Conservation (phyloP, 768 basidiomycete genomes). For the Termitomyces sp. region DNA sequence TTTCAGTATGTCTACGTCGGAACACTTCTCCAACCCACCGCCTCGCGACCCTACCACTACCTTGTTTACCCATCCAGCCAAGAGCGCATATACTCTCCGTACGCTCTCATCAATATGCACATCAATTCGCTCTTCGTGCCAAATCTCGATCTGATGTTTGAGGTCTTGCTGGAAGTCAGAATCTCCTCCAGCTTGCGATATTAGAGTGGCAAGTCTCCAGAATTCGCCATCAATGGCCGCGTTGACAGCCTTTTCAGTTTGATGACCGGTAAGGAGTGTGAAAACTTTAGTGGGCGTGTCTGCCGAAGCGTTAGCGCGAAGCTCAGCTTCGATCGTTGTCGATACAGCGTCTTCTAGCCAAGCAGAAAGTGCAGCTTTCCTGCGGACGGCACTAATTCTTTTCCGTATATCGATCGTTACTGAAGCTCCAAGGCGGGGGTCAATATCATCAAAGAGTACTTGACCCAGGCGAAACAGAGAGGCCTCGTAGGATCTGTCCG, state of each 20-base stretch:
- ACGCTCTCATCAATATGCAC: slow-evolving; percentile 60
- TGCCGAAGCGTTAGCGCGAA: slow-evolving; percentile 33
- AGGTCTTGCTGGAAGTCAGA: slow-evolving; percentile 69
- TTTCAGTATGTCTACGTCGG: slow-evolving; percentile 56
- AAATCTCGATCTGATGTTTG: slow-evolving; percentile 68
- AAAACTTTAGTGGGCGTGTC: slow-evolving; percentile 55
- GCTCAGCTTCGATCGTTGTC: slow-evolving; percentile 64
- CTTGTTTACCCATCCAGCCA: slow-evolving; percentile 66
- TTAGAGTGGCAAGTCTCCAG: slow-evolving; percentile 80
- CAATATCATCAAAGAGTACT: slow-evolving; percentile 83
- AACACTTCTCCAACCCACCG: slow-evolving; percentile 41
- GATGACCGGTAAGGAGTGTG: slow-evolving; percentile 78
- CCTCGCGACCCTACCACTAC: slow-evolving; percentile 50
- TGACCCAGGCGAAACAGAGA: slow-evolving; percentile 82
- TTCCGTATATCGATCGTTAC: slow-evolving; percentile 58
- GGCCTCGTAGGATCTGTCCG: slow-evolving; percentile 71
- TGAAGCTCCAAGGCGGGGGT: slow-evolving; percentile 49
- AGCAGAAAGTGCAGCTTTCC: slow-evolving; percentile 73
- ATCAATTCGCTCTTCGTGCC: slow-evolving; percentile 75
- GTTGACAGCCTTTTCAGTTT: slow-evolving; percentile 78
- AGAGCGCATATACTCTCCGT: slow-evolving; percentile 75
- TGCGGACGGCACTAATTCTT: slow-evolving; percentile 55
- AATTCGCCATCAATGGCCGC: slow-evolving; percentile 70
- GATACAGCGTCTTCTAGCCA: slow-evolving; percentile 81
- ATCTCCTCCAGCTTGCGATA: slow-evolving; percentile 84